Percentiles rank a stretch among this genome's conserved stretches.
Evolutionary conservation across 768 basidiomycete species (phyloP).

Genomic region (Leccinum incarnatum): DNA sequence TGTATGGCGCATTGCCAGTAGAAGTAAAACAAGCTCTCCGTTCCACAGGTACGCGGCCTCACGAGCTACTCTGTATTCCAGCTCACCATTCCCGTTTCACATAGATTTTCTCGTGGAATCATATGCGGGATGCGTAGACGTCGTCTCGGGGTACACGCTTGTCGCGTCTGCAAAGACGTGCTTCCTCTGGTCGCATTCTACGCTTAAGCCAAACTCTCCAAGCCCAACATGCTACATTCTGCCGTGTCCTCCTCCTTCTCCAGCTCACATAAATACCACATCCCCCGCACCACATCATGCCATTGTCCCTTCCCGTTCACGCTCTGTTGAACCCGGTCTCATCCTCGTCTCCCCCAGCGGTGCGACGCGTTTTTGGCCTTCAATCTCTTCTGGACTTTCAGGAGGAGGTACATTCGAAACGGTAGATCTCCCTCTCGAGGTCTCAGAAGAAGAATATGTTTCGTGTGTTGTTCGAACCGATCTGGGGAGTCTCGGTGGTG

Average conservation of each 20-base stretch:
- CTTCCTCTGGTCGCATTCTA: slow-evolving; percentile 32
- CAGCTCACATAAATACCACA: slow-evolving; percentile 42
- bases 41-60: slow-evolving; percentile 50
- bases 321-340: slow-evolving; percentile 71
- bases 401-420: slow-evolving; percentile 65
- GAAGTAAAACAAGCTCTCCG: slow-evolving; percentile 73
- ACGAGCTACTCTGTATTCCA: background rate
- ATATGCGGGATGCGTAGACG: too few species aligned
- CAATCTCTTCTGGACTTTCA: slow-evolving; percentile 78
- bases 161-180: too few species aligned
- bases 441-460: slow-evolving; percentile 52
- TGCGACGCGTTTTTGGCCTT: slow-evolving; percentile 83
- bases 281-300: slow-evolving; percentile 49
- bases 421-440: slow-evolving; percentile 43
- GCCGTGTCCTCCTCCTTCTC: slow-evolving; percentile 55
- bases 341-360: slow-evolving; percentile 73
- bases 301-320: slow-evolving; percentile 61
- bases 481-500: slow-evolving; percentile 38
- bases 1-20: slow-evolving; percentile 67
- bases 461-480: slow-evolving; percentile 67
- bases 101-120: slow-evolving; percentile 25
- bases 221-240: slow-evolving; percentile 81
- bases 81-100: background rate
- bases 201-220: slow-evolving; percentile 54
- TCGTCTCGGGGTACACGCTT: too few species aligned